Evolutionary conservation across 2,329 filamentous ascomycete genomes (phyloP), one percentile per base, ranked within the genome.

Genomic region (Harringtonia lauricola): DNA sequence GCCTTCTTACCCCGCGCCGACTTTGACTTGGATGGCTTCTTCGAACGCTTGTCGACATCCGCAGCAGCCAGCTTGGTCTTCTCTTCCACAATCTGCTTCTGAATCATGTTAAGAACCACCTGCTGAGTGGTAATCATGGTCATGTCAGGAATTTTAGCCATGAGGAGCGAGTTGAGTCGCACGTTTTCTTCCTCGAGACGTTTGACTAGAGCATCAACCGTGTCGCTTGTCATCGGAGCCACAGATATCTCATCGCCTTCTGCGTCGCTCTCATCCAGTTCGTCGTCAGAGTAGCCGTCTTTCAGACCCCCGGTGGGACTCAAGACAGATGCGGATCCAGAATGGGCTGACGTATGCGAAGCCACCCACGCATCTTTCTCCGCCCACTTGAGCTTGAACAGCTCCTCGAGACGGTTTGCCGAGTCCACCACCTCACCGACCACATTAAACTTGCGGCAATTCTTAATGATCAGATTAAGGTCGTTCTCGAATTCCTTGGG

Each of bases 391-490:
- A 63, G 61, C 47, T 86, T 79, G 62, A 94, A 95, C 1, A 90
- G 58, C 5, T 76, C 72, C 58, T 94, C 79, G 3, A 94, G 67
- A 47, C 79, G 67, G 52, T 83, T 79, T 13, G 86, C 90, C 51
- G 83, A 71, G 26, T 47, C 41, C 9, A 52, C 48, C 9, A 51
- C 48, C 13, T 53, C 50, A 15, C 51, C 50, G 1, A 42, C 44
- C 1, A 51, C 67, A 54, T 98, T 98, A 73, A 96, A 98, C 50
- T 83, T 82, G 67, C 80, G 87, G 61, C 90, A 95, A 60, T 98
- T 98, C 53, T 77, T 72, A 56, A 95, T 82, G 52, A 96, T 89
- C 45, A 88, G 74, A 39, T 79, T 75, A 43, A 95, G 76, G 55
- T 94, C 89, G 46, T 74, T 74, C 56, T 94, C 84, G 54, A 96